Evolutionary conservation across 257 asterid species (phyloP).

Genomic region (Salvia splendens): DNA sequence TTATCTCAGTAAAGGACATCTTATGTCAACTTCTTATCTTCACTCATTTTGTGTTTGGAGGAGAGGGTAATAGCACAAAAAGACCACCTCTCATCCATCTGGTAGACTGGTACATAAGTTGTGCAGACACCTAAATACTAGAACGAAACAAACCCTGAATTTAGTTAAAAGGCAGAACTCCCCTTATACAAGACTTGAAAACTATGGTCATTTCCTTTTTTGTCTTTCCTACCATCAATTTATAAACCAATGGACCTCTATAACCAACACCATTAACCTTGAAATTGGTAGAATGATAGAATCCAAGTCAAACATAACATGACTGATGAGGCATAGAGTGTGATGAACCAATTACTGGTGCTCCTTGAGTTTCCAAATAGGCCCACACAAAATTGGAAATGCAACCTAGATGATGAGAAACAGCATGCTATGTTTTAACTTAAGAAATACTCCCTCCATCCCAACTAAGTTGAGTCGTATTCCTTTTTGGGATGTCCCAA

Average conservation of each 20-base stretch:
- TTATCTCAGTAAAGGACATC: slow-evolving; percentile 18
- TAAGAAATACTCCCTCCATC: no score
- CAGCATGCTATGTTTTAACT: no score
- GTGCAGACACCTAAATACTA: slow-evolving; percentile 11
- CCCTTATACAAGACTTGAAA: slow-evolving; percentile 20
- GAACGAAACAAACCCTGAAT: slow-evolving; percentile 1
- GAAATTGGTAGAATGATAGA: neutral
- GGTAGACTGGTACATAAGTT: slow-evolving; percentile 20
- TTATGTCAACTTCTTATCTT: neutral
- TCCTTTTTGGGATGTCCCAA: no score
- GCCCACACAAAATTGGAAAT: neutral
- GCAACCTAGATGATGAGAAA: neutral
- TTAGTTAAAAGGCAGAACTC: slow-evolving; percentile 17
- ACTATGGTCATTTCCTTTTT: neutral
- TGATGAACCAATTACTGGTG: neutral
- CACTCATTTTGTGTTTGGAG: neutral
- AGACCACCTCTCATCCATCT: neutral
- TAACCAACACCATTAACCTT: neutral
- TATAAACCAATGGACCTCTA: neutral
- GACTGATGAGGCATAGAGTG: neutral
- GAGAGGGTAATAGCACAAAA: slow-evolving; percentile 5
- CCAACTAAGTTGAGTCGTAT: no score
- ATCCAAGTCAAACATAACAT: neutral
- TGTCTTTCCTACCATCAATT: neutral
- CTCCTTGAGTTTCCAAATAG: neutral